phyloP scores from a whole-genome alignment of 805 yeast genomes.

The Wickerhamiella slavikovae region DNA sequence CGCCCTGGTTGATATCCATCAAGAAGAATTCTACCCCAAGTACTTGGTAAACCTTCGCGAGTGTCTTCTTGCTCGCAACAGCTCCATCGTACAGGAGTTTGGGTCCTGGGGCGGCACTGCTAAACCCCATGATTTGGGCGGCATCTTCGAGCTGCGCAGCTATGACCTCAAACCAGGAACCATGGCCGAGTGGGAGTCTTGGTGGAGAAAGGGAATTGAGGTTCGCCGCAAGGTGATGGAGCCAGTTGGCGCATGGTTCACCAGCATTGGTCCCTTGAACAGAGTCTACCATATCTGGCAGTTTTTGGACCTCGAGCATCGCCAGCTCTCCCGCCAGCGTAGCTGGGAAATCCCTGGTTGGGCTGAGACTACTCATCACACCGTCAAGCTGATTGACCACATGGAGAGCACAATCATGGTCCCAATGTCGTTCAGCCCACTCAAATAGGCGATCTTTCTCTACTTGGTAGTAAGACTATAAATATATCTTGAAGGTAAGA shows the following conservation, averaged over 20 bases:
- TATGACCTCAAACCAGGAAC: conserved; percentile 22
- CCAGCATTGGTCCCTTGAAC: conserved; percentile 22
- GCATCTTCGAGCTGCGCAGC: conserved; percentile 22
- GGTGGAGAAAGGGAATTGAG: conserved; percentile 23
- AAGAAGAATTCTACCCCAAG: conserved; percentile 13
- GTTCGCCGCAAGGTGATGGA: conserved; percentile 26
- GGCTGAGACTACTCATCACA: conserved; percentile 25
- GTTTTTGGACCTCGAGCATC: conserved; percentile 24
- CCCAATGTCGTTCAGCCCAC: conserved; percentile 22
- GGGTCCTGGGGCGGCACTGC: conserved; percentile 27
- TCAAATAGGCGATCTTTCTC: conserved; percentile 16
- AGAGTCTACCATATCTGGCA: conserved; percentile 25
- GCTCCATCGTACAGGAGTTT: conserved; percentile 23
- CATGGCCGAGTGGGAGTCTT: conserved; percentile 24
- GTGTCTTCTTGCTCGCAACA: conserved; percentile 17
- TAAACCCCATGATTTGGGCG: conserved; percentile 22
- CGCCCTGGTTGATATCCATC: conserved; percentile 18
- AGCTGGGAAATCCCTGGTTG: conserved; percentile 27
- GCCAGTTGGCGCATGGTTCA: conserved; percentile 27
- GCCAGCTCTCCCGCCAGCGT: conserved; percentile 21
- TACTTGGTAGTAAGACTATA: too few species aligned
- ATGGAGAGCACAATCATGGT: conserved; percentile 22
- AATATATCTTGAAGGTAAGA: too few species aligned
- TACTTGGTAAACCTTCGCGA: conserved; percentile 16
- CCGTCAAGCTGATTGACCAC: conserved; percentile 20